These are phyloP conservation scores for Suillus subluteus DNA, from an alignment of 768 basidiomycete genomes.

Conservation along the genomic window DNA sequence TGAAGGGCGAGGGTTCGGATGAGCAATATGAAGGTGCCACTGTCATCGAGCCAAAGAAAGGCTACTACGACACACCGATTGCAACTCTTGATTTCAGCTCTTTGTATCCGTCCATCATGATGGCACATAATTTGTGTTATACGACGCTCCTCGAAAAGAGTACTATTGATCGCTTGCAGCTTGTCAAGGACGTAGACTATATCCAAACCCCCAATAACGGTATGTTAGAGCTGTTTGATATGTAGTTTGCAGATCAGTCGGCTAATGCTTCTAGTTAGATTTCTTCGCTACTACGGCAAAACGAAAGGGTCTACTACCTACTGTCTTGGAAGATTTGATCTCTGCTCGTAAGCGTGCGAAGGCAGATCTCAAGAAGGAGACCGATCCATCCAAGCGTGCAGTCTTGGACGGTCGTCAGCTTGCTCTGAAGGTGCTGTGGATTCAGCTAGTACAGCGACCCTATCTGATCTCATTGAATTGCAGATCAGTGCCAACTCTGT, in stretches of 20 bases:
- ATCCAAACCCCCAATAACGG: slow-evolving; percentile 96
- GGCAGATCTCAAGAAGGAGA: slow-evolving; percentile 94
- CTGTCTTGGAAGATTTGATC: slow-evolving; percentile 91
- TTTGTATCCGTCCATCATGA: slow-evolving; percentile 99
- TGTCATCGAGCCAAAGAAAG: slow-evolving; percentile 95
- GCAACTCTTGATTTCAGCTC: slow-evolving; percentile 99
- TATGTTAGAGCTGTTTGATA: slow-evolving; percentile 33
- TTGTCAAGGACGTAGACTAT: slow-evolving; percentile 89
- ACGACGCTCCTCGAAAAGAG: slow-evolving; percentile 88
- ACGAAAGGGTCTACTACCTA: slow-evolving; percentile 90
- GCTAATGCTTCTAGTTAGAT: slow-evolving; percentile 51
- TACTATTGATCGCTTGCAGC: slow-evolving; percentile 74
- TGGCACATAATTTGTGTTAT: slow-evolving; percentile 99
- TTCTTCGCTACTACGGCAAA: slow-evolving; percentile 74
- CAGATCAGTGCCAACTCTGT: slow-evolving; percentile 99
- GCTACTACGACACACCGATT: slow-evolving; percentile 96
- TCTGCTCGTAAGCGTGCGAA: slow-evolving; percentile 94
- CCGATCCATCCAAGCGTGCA: slow-evolving; percentile 95
- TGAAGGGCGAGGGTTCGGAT: slow-evolving; percentile 88
- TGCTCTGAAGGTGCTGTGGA: slow-evolving; percentile 76
- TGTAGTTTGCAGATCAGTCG: not conserved
- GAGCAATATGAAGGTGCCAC: slow-evolving; percentile 99
- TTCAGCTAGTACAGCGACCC: not conserved
- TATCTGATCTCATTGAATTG: slow-evolving; percentile 7
- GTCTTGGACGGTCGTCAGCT: slow-evolving; percentile 97